A percentile compares a stretch with the other conserved stretches of the same genome.
phyloP scores from a whole-genome alignment of 352 stramenopile genomes.

The Pythium guiyangense region DNA sequence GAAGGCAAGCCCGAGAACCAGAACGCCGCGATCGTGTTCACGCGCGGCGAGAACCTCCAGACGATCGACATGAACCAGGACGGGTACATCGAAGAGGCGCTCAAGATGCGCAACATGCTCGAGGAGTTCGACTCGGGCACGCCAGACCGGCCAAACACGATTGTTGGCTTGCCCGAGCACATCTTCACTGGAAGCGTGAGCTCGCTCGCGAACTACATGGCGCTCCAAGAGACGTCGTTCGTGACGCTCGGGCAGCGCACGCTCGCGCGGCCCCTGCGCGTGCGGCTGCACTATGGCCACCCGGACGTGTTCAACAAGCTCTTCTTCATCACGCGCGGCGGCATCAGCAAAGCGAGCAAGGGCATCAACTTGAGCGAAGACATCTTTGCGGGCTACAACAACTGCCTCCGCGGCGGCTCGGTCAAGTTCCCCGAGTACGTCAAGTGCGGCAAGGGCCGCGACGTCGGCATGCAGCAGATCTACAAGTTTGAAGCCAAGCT shows the following conservation, averaged over 20 bases:
- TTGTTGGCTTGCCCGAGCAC: constrained; percentile 98
- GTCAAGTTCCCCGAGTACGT: constrained; percentile 99
- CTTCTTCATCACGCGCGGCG: constrained; percentile 98
- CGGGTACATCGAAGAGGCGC: constrained; percentile 97
- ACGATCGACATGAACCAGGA: constrained; percentile 99
- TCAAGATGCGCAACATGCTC: constrained; percentile 99
- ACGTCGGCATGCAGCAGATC: constrained; percentile 99
- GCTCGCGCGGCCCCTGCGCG: constrained; percentile 92
- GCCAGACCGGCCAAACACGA: constrained; percentile 82
- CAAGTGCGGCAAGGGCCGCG: constrained; percentile 97
- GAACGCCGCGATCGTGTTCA: constrained; percentile 99
- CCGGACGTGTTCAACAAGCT: constrained; percentile 99
- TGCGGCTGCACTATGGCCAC: constrained; percentile 98
- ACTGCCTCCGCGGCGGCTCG: constrained; percentile 94
- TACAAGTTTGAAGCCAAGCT: constrained; percentile 99
- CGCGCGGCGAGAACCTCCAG: constrained; percentile 95
- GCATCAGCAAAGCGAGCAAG: constrained; percentile 98
- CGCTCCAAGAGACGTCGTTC: constrained; percentile 98
- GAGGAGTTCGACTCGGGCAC: constrained; percentile 94
- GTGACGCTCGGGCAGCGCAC: constrained; percentile 98
- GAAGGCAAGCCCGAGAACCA: constrained; percentile 99
- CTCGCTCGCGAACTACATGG: constrained; percentile 99
- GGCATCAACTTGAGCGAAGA: constrained; percentile 99
- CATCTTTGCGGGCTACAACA: constrained; percentile 99
- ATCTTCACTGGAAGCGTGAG: constrained; percentile 99